Conservation (phyloP, 129 eudicot species). For the Chrysanthemum seticuspe region DNA sequence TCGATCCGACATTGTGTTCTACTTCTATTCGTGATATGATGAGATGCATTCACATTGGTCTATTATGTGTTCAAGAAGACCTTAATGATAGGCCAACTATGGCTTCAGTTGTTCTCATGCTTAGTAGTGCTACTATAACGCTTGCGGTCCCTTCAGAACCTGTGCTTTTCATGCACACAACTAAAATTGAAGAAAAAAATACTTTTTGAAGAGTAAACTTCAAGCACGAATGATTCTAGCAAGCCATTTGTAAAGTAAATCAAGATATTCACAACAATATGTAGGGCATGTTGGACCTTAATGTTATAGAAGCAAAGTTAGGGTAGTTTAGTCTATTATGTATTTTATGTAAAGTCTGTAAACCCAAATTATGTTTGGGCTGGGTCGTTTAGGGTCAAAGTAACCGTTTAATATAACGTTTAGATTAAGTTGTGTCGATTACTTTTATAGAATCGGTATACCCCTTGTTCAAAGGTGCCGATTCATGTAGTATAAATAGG, state of each 20-base stretch:
- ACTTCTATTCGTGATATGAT: conserved; percentile 25
- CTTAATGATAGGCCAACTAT: conserved; percentile 45
- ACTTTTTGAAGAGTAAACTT: neutral
- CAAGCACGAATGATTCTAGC: neutral
- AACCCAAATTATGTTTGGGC: too few species aligned
- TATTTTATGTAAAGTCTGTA: too few species aligned
- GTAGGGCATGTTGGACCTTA: too few species aligned
- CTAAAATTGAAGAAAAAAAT: neutral
- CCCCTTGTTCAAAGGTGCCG: too few species aligned
- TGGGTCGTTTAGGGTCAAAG: too few species aligned
- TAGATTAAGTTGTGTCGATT: too few species aligned
- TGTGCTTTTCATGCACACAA: conserved; percentile 18
- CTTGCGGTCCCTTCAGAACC: conserved; percentile 44
- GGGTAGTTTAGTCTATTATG: too few species aligned
- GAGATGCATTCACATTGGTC: conserved; percentile 47
- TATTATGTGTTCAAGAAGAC: conserved; percentile 56
- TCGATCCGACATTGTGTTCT: conserved; percentile 36
- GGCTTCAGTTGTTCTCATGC: conserved; percentile 49
- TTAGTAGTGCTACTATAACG: conserved; percentile 36
- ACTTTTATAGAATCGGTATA: too few species aligned
- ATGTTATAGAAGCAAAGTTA: too few species aligned
- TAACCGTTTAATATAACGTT: too few species aligned
- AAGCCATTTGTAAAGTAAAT: neutral
- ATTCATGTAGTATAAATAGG: too few species aligned
- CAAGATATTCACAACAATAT: neutral